Percentiles rank a stretch among this genome's conserved stretches.
phyloP scores from a whole-genome alignment of 257 asterid genomes.

The Plectranthus barbatus region DNA sequence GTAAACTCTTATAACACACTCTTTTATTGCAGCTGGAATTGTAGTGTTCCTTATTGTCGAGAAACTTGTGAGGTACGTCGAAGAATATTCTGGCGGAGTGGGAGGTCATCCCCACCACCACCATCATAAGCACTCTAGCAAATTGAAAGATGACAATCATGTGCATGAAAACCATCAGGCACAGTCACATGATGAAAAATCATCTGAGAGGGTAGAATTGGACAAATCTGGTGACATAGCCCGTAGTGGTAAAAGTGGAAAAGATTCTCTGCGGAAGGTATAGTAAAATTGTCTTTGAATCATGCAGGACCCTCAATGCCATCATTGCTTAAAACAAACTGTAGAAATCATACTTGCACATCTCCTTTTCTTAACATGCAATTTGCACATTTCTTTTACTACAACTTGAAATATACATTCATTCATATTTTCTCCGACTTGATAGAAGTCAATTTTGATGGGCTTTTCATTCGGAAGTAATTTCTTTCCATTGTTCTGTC shows the following conservation, averaged over 20 bases:
- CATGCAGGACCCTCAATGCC: background rate
- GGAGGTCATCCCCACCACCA: conserved; percentile 72
- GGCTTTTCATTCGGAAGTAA: background rate
- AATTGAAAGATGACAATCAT: conserved; percentile 42
- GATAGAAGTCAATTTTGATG: conserved; percentile 5
- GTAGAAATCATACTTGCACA: background rate
- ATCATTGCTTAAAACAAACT: background rate
- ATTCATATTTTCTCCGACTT: background rate
- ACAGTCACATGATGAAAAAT: conserved; percentile 27
- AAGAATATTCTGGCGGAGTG: conserved; percentile 64
- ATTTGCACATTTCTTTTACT: background rate
- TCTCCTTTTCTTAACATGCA: background rate
- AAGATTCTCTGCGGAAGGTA: conserved; percentile 65
- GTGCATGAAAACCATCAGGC: conserved; percentile 35
- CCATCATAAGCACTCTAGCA: conserved; percentile 43
- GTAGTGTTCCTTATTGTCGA: conserved; percentile 83
- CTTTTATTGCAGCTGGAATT: conserved; percentile 76
- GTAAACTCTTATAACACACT: conserved; percentile 14
- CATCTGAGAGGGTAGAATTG: conserved; percentile 25
- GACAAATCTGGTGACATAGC: conserved; percentile 30
- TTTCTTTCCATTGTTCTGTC: too few relatives aligned
- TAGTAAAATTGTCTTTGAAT: conserved; percentile 19
- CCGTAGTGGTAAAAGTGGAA: conserved; percentile 25
- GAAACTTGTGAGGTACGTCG: conserved; percentile 90
- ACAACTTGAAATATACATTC: background rate